Evolutionary conservation across 305 asterid genomes (phyloP).

Genomic region (Fraxinus baroniana): DNA sequence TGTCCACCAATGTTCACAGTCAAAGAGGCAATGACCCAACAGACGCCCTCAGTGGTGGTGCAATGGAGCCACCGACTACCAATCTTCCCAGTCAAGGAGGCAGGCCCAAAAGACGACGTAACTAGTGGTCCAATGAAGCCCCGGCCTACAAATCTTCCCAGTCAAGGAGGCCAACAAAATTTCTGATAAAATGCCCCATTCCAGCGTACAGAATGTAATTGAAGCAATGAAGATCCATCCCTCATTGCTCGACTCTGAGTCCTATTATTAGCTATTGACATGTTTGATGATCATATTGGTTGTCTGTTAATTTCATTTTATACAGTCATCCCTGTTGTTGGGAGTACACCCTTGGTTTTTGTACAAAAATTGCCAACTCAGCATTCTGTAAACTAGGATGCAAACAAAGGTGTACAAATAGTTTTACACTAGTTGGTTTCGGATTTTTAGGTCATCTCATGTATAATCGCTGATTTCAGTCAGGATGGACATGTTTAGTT

Average conservation of each 20-base stretch:
- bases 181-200: background rate
- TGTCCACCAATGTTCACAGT: background rate
- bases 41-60: background rate
- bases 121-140: background rate
- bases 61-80: background rate
- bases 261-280: background rate
- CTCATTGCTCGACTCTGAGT: background rate
- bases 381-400: background rate
- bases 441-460: background rate
- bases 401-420: background rate
- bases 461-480: background rate
- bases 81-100: background rate
- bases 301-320: background rate
- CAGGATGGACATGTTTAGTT: background rate
- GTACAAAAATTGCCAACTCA: background rate
- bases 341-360: background rate
- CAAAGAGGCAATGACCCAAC: background rate
- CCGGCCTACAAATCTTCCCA: background rate
- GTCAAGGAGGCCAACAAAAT: slow-evolving; percentile 13
- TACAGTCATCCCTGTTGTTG: background rate
- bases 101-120: background rate
- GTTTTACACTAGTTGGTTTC: background rate
- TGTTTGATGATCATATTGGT: background rate
- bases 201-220: background rate
- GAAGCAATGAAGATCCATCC: background rate